These are phyloP conservation scores for Amanita molliuscula DNA, from an alignment of 768 basidiomycete species.

Conservation along the genomic window DNA sequence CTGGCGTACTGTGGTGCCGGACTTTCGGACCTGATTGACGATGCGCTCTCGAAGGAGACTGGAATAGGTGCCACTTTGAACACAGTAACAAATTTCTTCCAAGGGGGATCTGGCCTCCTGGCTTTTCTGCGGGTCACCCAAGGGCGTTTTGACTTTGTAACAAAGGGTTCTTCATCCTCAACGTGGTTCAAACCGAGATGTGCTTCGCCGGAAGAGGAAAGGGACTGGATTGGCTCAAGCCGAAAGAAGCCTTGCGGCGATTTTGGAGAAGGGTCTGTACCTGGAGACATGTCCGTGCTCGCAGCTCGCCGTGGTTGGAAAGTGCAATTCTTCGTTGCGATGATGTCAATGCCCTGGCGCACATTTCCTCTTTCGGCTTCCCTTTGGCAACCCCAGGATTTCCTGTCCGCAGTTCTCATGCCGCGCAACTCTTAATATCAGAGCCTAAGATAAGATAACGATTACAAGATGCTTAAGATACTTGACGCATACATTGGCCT, in stretches of 20 bases:
- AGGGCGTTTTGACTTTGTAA: not conserved
- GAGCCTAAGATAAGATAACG: too few species aligned
- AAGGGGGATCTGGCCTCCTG: constrained; percentile 1
- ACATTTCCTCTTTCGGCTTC: constrained; percentile 3
- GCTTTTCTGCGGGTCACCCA: constrained; percentile 7
- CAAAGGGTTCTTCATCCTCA: not conserved
- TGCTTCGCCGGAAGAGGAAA: constrained; percentile 4
- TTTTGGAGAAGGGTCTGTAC: not conserved
- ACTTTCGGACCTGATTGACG: not conserved
- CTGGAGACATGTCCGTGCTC: not conserved
- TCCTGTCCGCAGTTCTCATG: too few species aligned
- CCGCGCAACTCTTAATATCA: too few species aligned
- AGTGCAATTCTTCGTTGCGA: not conserved
- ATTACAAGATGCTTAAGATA: too few species aligned
- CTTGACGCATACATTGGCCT: not conserved
- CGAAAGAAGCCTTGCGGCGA: constrained; percentile 4
- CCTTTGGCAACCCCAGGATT: not conserved
- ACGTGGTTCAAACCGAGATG: constrained; percentile 2
- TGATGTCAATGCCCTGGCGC: constrained; percentile 2
- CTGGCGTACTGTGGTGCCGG: not conserved
- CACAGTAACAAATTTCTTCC: constrained; percentile 7
- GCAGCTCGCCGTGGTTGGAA: not conserved
- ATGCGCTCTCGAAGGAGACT: not conserved
- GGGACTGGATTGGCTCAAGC: not conserved
- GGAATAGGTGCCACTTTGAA: constrained; percentile 3